Conservation (phyloP, 495 filamentous ascomycete species). For the Penicillium coprophilum region DNA sequence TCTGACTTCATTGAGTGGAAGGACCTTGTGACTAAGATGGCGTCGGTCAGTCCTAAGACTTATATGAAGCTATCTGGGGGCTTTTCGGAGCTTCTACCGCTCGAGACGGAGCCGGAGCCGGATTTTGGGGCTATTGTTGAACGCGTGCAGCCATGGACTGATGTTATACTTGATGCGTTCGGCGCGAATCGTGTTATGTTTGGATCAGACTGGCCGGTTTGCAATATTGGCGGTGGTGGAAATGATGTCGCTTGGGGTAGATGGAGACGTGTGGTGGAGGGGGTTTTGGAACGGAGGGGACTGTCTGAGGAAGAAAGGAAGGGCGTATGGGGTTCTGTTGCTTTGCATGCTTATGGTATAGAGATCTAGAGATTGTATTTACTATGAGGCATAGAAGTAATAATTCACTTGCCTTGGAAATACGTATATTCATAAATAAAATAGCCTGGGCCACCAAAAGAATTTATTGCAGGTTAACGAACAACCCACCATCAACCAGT, state of each 20-base stretch:
- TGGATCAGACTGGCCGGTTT: slow-evolving; percentile 88
- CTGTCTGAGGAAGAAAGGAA: slow-evolving; percentile 57
- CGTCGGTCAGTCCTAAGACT: slow-evolving; percentile 51
- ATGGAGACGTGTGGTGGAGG: slow-evolving; percentile 50
- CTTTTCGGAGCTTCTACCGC: slow-evolving; percentile 68
- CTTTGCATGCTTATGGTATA: slow-evolving; percentile 63
- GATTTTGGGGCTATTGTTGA: slow-evolving; percentile 44
- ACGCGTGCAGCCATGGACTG: slow-evolving; percentile 61
- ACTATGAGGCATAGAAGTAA: background rate
- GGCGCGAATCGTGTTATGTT: slow-evolving; percentile 75
- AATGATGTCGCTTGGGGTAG: slow-evolving; percentile 50
- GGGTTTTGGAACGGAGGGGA: slow-evolving; percentile 55
- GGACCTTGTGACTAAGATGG: slow-evolving; percentile 44
- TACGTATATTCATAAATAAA: background rate
- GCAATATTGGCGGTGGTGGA: slow-evolving; percentile 63
- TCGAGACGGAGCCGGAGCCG: slow-evolving; percentile 32
- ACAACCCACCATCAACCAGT: slow-evolving; percentile 80
- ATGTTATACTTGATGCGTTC: slow-evolving; percentile 65
- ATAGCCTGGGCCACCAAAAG: background rate
- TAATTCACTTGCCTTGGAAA: background rate
- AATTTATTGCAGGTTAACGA: slow-evolving; percentile 63
- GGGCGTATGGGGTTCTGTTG: slow-evolving; percentile 68
- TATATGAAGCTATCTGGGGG: slow-evolving; percentile 89
- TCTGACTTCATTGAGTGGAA: slow-evolving; percentile 57
- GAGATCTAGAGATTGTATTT: slow-evolving; percentile 18